Conservation (phyloP, 2,329 filamentous ascomycete species). For the Gremmenia infestans region DNA sequence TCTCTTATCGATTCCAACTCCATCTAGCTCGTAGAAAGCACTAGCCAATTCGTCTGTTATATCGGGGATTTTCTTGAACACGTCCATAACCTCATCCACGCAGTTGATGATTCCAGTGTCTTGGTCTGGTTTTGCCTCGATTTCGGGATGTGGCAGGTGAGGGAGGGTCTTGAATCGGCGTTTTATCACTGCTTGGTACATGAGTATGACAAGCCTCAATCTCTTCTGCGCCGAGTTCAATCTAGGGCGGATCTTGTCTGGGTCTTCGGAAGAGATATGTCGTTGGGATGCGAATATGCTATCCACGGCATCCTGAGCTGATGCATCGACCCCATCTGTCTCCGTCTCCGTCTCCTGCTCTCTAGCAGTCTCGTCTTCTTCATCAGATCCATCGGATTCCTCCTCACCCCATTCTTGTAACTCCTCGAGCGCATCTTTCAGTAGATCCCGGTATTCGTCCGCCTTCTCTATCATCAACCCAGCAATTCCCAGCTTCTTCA, state of each 20-base stretch:
- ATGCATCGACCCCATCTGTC: slow-evolving; percentile 33
- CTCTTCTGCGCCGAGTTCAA: slow-evolving; percentile 60
- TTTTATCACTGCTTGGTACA: slow-evolving; percentile 67
- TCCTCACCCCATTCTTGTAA: slow-evolving; percentile 84
- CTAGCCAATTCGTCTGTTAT: slow-evolving; percentile 65
- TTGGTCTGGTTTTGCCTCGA: slow-evolving; percentile 12
- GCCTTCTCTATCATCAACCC: slow-evolving; percentile 68
- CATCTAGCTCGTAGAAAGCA: slow-evolving; percentile 67
- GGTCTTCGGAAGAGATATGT: slow-evolving; percentile 59
- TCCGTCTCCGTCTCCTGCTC: slow-evolving; percentile 30
- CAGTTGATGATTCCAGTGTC: slow-evolving; percentile 29
- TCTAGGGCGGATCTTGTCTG: slow-evolving; percentile 57
- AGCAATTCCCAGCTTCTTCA: slow-evolving; percentile 63
- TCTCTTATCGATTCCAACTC: slow-evolving; percentile 49
- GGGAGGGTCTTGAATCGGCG: slow-evolving; percentile 60
- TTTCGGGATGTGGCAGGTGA: slow-evolving; percentile 36
- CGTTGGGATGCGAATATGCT: slow-evolving; percentile 59
- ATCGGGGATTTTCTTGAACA: slow-evolving; percentile 58
- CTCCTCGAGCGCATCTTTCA: slow-evolving; percentile 81
- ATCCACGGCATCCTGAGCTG: slow-evolving; percentile 57
- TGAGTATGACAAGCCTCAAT: slow-evolving; percentile 60
- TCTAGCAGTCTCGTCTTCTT: slow-evolving; percentile 47
- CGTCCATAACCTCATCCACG: slow-evolving; percentile 51
- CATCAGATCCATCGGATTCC: slow-evolving; percentile 54
- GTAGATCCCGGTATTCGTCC: slow-evolving; percentile 66